phyloP scores from a whole-genome alignment of 208 protist genomes.

The Leishmania gerbilli region DNA sequence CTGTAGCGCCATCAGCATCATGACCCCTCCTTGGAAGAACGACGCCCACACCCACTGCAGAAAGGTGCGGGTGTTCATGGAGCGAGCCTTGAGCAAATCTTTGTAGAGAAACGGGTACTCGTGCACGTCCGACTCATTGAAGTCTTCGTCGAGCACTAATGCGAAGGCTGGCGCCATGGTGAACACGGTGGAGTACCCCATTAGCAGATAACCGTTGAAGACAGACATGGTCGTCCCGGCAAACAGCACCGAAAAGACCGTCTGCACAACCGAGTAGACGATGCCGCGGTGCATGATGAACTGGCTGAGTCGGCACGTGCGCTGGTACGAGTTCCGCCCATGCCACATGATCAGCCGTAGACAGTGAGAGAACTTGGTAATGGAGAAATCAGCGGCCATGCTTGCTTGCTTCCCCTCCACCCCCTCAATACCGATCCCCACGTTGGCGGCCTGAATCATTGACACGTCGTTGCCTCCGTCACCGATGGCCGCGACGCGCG shows the following conservation, averaged over 20 bases:
- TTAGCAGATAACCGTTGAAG: constrained; percentile 96
- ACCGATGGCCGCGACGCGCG: constrained; percentile 95
- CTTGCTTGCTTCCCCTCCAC: constrained; percentile 98
- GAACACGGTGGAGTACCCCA: constrained; percentile 98
- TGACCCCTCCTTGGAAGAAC: constrained; percentile 93
- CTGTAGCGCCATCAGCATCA: constrained; percentile 95
- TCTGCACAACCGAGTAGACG: constrained; percentile 98
- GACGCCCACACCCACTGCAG: constrained; percentile 87
- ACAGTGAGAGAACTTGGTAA: constrained; percentile 95
- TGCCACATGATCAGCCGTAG: constrained; percentile 90
- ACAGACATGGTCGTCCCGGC: constrained; percentile 97
- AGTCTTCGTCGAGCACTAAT: constrained; percentile 97
- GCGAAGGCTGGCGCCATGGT: constrained; percentile 98
- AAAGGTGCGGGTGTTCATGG: constrained; percentile 86
- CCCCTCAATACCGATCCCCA: constrained; percentile 98
- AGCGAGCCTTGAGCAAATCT: constrained; percentile 96
- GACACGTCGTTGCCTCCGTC: constrained; percentile 99
- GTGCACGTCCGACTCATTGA: constrained; percentile 90
- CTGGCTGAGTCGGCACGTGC: constrained; percentile 92
- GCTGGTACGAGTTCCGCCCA: constrained; percentile 89
- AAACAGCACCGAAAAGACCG: constrained; percentile 97
- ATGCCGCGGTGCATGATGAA: constrained; percentile 99
- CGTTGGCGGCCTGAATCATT: constrained; percentile 96
- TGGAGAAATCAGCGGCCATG: constrained; percentile 98
- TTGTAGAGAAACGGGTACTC: constrained; percentile 98